Evolutionary conservation across 2,329 filamentous ascomycete species (phyloP).

Genomic region (Fusarium paranaense): DNA sequence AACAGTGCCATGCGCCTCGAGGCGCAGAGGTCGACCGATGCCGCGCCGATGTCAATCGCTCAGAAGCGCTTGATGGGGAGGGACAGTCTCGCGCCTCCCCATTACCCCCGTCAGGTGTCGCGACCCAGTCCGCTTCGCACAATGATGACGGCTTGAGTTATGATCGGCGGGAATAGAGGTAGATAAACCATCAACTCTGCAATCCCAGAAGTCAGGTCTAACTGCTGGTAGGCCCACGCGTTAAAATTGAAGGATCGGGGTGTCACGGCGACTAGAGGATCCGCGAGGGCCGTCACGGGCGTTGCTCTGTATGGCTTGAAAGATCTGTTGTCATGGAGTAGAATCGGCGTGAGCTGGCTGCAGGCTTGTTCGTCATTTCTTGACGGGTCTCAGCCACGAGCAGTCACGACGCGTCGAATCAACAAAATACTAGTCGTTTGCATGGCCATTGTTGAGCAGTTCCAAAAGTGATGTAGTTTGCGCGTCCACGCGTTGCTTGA

Average conservation of each 20-base stretch:
- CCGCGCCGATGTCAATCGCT: slow-evolving; percentile 57
- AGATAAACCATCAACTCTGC: slow-evolving; percentile 24
- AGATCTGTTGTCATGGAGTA: slow-evolving; percentile 40
- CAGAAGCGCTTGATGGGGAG: slow-evolving; percentile 62
- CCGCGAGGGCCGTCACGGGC: slow-evolving; percentile 30
- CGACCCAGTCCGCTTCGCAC: slow-evolving; percentile 76
- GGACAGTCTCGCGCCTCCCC: slow-evolving; percentile 58
- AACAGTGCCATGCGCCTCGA: slow-evolving; percentile 55
- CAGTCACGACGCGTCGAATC: slow-evolving; percentile 39
- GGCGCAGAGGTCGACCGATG: slow-evolving; percentile 58
- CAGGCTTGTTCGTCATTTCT: slow-evolving; percentile 26
- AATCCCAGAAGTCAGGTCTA: slow-evolving; percentile 35
- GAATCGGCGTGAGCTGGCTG: slow-evolving; percentile 40
- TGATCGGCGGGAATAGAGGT: slow-evolving; percentile 48
- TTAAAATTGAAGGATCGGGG: slow-evolving; percentile 42
- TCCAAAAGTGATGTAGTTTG: slow-evolving; percentile 5
- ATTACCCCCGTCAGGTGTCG: slow-evolving; percentile 62
- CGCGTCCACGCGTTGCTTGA: background rate
- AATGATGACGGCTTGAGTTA: slow-evolving; percentile 73
- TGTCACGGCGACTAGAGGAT: slow-evolving; percentile 41
- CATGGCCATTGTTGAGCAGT: slow-evolving; percentile 16
- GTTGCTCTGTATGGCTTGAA: slow-evolving; percentile 28
- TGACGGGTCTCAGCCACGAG: slow-evolving; percentile 29
- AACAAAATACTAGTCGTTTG: slow-evolving; percentile 45
- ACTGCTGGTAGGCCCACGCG: slow-evolving; percentile 41